A percentile compares a stretch with the other conserved stretches of the same genome.
Conservation (phyloP, 2,329 filamentous ascomycete species). For the Botrytis byssoidea region DNA sequence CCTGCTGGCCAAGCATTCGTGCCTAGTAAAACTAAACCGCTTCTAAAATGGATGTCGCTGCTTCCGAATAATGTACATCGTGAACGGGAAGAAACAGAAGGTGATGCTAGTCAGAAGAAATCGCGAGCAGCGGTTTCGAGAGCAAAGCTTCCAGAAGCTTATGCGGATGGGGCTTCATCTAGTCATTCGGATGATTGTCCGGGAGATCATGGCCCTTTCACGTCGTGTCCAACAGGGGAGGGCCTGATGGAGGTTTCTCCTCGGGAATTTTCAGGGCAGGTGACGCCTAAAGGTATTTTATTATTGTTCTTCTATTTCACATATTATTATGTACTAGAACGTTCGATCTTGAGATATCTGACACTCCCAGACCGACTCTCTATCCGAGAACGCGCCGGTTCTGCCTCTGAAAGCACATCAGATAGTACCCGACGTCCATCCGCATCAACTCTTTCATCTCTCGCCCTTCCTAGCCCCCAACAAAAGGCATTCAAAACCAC, state of each 20-base stretch:
- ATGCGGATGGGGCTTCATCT: constrained; percentile 15
- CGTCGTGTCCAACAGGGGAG: background rate
- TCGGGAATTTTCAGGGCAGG: background rate
- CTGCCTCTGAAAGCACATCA: background rate
- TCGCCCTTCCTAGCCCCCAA: background rate
- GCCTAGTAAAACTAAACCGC: constrained; percentile 51
- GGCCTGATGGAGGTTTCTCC: too few relatives aligned
- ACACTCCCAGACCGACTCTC: background rate
- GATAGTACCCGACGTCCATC: constrained; percentile 4
- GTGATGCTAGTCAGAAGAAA: background rate
- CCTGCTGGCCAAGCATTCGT: constrained; percentile 50
- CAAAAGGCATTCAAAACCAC: background rate
- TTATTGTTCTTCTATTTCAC: background rate
- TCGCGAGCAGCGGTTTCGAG: background rate
- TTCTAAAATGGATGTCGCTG: constrained; percentile 44
- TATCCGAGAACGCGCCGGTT: background rate
- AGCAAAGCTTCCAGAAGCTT: constrained; percentile 11
- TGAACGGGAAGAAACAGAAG: constrained; percentile 18
- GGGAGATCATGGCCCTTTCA: background rate
- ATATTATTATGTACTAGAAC: background rate
- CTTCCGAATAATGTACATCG: constrained; percentile 34
- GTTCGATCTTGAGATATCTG: background rate
- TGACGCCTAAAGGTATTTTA: background rate
- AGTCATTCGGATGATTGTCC: constrained; percentile 18
- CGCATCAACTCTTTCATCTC: background rate